These are phyloP conservation scores for Nectriaceae sp. DNA, from an alignment of 2,329 filamentous ascomycete species.

Conservation along the genomic window DNA sequence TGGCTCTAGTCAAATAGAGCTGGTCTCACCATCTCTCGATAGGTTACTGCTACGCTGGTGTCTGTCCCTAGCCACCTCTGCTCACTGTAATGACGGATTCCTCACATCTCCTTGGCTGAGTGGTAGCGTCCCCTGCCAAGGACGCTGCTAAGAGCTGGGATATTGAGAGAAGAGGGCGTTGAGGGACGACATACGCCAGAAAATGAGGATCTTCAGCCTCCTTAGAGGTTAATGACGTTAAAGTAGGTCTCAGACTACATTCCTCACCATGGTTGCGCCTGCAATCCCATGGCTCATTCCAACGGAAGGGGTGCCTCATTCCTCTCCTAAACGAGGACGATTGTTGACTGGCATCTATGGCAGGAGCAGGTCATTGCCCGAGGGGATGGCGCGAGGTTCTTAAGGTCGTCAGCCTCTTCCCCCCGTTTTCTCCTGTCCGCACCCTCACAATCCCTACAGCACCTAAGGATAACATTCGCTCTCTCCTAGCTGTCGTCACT, in stretches of 20 bases:
- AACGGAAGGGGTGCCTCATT: not conserved
- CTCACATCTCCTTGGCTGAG: no score
- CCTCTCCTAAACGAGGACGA: not conserved
- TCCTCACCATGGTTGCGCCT: not conserved
- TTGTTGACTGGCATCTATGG: not conserved
- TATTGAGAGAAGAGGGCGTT: not conserved
- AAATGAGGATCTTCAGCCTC: no score
- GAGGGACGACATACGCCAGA: no score
- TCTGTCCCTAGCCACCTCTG: no score
- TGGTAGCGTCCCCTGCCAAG: no score
- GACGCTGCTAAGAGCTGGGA: not conserved
- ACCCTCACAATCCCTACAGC: not conserved
- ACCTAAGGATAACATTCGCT: not conserved
- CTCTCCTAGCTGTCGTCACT: slow-evolving; percentile 12
- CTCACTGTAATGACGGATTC: no score
- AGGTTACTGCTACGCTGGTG: no score
- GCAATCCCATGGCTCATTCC: not conserved
- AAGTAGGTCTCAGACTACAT: not conserved
- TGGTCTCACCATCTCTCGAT: no score
- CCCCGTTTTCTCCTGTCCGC: slow-evolving; percentile 1
- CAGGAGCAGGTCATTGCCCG: not conserved
- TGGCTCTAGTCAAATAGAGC: no score
- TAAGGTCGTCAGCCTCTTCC: not conserved
- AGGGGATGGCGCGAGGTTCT: not conserved
- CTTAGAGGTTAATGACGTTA: no score